A percentile compares a stretch with the other conserved stretches of the same genome.
phyloP scores from a whole-genome alignment of 352 stramenopile species.

The Plasmopara muralis region DNA sequence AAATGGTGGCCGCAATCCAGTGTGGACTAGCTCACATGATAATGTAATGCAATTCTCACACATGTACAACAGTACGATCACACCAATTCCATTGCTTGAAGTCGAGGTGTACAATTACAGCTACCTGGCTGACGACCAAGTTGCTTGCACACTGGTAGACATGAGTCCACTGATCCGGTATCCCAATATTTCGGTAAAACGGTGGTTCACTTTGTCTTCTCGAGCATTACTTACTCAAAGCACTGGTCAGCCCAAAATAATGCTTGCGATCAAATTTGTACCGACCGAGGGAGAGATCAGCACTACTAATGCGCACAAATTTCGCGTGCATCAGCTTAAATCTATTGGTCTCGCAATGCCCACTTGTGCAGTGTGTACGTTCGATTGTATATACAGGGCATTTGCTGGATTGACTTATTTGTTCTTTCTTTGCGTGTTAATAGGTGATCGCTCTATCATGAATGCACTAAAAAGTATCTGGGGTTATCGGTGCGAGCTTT shows the following conservation, averaged over 20 bases:
- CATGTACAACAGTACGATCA: conserved; percentile 88
- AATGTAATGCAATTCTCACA: conserved; percentile 81
- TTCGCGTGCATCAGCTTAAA: conserved; percentile 82
- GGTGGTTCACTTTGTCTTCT: conserved; percentile 79
- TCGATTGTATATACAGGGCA: not conserved
- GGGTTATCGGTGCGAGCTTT: conserved; percentile 80
- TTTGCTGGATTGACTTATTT: conserved; percentile 1
- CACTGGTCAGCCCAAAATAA: conserved; percentile 49
- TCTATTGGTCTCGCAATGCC: conserved; percentile 78
- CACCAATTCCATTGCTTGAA: conserved; percentile 72
- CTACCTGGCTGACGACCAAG: conserved; percentile 72
- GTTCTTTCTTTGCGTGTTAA: not conserved
- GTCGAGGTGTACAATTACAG: conserved; percentile 85
- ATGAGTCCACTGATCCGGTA: conserved; percentile 79
- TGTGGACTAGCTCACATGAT: conserved; percentile 66
- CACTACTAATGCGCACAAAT: conserved; percentile 70
- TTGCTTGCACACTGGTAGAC: conserved; percentile 71
- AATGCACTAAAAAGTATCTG: conserved; percentile 73
- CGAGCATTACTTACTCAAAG: conserved; percentile 41
- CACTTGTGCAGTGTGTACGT: conserved; percentile 68
- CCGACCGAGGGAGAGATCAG: conserved; percentile 53
- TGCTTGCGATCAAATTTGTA: conserved; percentile 76
- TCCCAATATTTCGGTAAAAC: conserved; percentile 56
- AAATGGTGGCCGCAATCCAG: conserved; percentile 62
- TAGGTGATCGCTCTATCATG: conserved; percentile 77